A percentile compares a stretch with the other conserved stretches of the same genome.
These are phyloP conservation scores for Phytophthora syringae DNA, from an alignment of 352 stramenopile species.

Conservation along the genomic window DNA sequence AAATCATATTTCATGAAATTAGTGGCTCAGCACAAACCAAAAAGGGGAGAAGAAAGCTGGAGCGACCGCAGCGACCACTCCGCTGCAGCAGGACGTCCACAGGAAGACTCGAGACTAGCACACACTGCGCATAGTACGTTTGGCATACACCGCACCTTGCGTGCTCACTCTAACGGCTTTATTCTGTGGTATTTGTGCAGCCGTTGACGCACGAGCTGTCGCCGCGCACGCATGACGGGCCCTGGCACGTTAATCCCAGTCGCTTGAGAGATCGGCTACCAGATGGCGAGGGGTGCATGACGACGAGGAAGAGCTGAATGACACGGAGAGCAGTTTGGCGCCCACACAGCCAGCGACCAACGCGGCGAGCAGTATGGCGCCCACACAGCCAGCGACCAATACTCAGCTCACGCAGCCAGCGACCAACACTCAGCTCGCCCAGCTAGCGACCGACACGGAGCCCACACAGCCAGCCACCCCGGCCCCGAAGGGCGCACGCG, in stretches of 20 bases:
- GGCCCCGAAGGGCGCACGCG: not conserved
- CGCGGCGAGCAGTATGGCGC: not conserved
- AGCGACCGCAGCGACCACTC: not conserved
- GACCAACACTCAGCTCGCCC: too few relatives aligned
- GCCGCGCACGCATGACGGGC: not conserved
- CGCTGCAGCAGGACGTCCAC: not conserved
- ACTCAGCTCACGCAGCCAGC: too few relatives aligned
- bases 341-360: not conserved
- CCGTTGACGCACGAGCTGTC: not conserved
- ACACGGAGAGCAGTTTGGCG: not conserved
- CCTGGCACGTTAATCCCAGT: not conserved
- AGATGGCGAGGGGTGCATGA: not conserved
- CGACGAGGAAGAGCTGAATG: not conserved
- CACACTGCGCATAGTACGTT: not conserved
- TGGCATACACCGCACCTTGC: not conserved
- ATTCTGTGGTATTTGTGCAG: not conserved
- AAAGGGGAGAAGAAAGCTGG: not conserved
- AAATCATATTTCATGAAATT: not conserved
- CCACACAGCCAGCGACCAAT: not conserved
- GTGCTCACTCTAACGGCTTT: not conserved
- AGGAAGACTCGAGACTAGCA: not conserved
- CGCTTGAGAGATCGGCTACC: not conserved
- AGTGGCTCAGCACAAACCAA: not conserved
- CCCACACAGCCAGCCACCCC: not conserved
- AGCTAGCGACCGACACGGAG: not conserved